phyloP scores from a whole-genome alignment of 129 eudicot genomes.

The Daucus carota region DH1_v3.0 NC_030385.2:38166001-38166500 shows the following conservation, averaged over 20 bases:
- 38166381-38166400: too few relatives aligned
- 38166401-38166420: neutral
- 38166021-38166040: neutral
- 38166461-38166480: neutral
- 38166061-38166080: neutral
- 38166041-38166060: neutral
- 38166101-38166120: neutral
- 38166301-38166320: slow-evolving; percentile 25
- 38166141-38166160: slow-evolving; percentile 67
- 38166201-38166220: slow-evolving; percentile 33
- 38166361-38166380: too few relatives aligned
- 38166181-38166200: slow-evolving; percentile 30
- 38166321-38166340: slow-evolving; percentile 27
- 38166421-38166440: neutral
- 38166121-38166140: slow-evolving; percentile 36
- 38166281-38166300: slow-evolving; percentile 58
- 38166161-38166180: slow-evolving; percentile 42
- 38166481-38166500: neutral
- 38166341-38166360: neutral
- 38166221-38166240: slow-evolving; percentile 44
- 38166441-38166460: neutral
- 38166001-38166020: neutral
- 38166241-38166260: slow-evolving; percentile 71
- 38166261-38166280: slow-evolving; percentile 68
- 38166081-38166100: neutral